phyloP scores from a whole-genome alignment of 192 early-diverging fungal species.

The Coemansia sp. region DNA sequence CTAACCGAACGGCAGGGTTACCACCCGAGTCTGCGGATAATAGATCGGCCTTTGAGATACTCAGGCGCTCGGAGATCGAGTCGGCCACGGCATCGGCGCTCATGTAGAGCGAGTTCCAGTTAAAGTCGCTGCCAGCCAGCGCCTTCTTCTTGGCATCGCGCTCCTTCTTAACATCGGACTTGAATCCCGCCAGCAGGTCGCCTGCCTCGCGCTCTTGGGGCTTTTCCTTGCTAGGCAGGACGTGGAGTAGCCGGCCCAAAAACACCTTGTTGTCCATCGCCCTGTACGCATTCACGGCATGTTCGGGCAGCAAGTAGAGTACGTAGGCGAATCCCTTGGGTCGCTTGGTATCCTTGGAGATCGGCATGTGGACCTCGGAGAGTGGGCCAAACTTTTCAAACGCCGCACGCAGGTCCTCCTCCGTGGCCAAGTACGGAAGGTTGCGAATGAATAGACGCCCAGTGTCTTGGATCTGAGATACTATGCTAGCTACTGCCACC shows the following conservation, averaged over 20 bases:
- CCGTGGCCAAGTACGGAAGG: conserved; percentile 85
- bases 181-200: conserved; percentile 56
- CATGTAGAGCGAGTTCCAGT: conserved; percentile 98
- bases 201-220: conserved; percentile 34
- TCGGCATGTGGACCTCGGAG: conserved; percentile 93
- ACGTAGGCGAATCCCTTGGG: conserved; percentile 94
- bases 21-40: conserved; percentile 69
- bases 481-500: conserved; percentile 27
- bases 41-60: conserved; percentile 88
- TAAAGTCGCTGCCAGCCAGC: conserved; percentile 77
- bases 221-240: conserved; percentile 88
- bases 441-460: conserved; percentile 94
- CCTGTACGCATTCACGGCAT: conserved; percentile 87
- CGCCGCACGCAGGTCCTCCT: conserved; percentile 76
- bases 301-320: conserved; percentile 84
- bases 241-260: conserved; percentile 87
- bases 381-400: conserved; percentile 90
- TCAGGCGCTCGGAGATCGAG: conserved; percentile 91
- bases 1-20: conserved; percentile 90
- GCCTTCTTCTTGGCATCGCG: conserved; percentile 78
- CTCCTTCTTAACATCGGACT: conserved; percentile 75
- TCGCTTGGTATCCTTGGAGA: conserved; percentile 87
- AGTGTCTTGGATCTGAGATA: conserved; percentile 84
- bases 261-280: conserved; percentile 82
- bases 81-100: conserved; percentile 93